phyloP scores from a whole-genome alignment of 75 land plant species.

The Selaginella tamariscina region DNA sequence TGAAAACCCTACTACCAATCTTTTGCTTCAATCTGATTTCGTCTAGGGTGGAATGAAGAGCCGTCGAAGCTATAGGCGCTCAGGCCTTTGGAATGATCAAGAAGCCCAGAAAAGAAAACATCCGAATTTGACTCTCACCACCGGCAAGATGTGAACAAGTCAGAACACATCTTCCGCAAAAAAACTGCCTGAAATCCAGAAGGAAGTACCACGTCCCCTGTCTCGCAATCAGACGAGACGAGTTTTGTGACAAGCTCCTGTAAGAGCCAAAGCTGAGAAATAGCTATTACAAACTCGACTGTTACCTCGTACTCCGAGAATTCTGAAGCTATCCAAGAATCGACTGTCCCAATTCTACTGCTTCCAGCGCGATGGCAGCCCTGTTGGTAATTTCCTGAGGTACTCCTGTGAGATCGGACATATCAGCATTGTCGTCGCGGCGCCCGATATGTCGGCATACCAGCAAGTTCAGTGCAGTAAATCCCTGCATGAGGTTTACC shows the following conservation, averaged over 20 bases:
- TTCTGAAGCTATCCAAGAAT: neutral
- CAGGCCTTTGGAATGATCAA: too few species aligned
- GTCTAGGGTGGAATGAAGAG: too few species aligned
- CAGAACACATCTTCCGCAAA: too few species aligned
- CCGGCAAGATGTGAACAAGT: too few species aligned
- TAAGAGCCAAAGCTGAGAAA: neutral
- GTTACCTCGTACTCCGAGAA: neutral
- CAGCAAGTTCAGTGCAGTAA: neutral
- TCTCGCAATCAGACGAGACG: neutral
- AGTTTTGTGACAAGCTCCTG: neutral
- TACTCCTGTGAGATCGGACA: neutral
- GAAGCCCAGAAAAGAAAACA: too few species aligned
- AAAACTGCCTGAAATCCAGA: too few species aligned
- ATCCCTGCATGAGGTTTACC: neutral
- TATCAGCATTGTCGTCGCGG: neutral
- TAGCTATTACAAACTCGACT: neutral
- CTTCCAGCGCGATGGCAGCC: neutral
- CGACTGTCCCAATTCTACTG: neutral
- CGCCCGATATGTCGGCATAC: neutral
- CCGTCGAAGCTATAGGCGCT: too few species aligned
- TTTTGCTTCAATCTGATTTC: too few species aligned
- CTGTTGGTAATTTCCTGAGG: neutral
- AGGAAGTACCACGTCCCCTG: neutral
- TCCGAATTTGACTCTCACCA: too few species aligned
- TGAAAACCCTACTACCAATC: too few species aligned